Conservation (phyloP, 495 filamentous ascomycete genomes). For the Aspergillus bertholletiae region DNA sequence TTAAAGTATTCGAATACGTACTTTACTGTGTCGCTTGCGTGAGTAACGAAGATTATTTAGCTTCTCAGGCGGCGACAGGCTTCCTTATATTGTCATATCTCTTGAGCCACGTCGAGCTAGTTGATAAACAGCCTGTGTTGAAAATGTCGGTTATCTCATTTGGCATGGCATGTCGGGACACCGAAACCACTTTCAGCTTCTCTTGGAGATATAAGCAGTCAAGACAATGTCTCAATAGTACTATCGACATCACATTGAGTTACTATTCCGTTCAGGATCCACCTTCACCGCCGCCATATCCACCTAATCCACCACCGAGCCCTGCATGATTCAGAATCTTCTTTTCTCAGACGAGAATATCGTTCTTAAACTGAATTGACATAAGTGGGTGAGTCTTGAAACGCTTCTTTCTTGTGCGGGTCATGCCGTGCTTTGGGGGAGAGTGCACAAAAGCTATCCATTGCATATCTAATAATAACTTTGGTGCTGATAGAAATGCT, state of each 20-base stretch:
- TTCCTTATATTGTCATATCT: neutral
- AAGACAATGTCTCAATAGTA: neutral
- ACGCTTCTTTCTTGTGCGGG: neutral
- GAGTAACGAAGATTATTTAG: neutral
- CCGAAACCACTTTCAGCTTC: neutral
- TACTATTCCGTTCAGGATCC: constrained; percentile 23
- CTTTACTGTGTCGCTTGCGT: neutral
- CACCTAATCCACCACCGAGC: constrained; percentile 43
- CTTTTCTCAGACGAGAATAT: neutral
- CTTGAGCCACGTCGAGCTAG: neutral
- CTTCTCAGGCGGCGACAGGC: neutral
- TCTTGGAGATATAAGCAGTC: neutral
- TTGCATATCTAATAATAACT: neutral
- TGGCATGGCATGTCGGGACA: neutral
- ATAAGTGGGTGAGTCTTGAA: neutral
- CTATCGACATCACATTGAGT: neutral
- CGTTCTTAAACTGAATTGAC: neutral
- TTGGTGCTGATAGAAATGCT: neutral
- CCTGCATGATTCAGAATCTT: constrained; percentile 24
- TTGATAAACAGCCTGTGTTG: neutral
- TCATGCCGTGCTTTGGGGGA: neutral
- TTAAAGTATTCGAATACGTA: neutral
- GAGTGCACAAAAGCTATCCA: neutral
- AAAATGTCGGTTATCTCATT: neutral
- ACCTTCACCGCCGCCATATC: constrained; percentile 39